Evolutionary conservation across 106 monocot species (phyloP), one percentile per base, ranked within the genome.

Genomic region (Acorus calamus): DNA sequence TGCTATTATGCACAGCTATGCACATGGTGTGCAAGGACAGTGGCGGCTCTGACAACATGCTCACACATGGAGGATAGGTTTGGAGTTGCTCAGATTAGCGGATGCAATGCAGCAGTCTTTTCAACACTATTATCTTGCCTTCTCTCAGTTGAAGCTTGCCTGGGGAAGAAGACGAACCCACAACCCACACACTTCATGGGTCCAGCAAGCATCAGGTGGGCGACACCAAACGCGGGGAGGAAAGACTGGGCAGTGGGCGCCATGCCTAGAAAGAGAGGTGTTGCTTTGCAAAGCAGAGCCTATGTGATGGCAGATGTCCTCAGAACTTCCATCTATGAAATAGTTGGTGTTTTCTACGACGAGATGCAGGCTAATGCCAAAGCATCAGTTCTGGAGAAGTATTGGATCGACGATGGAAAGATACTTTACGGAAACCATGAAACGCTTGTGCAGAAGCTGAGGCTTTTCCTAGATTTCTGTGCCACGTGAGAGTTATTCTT

Each of bases 261-360:
- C 9, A 60, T 56, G 3, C 70, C 49, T 53, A 96, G 66, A 70
- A 86, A 54, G 51, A 84, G 74, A 77, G 73, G 69, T 3, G 63
- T 49, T 10, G 61, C 47, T 0, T 46, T 91, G 49, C 72, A 88
- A 42, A 49, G 47, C 57, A 85, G 79, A 71, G 96, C 96, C 59
- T 96, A 81, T 77, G 69, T 75, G 56, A 87, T 96, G 86, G 84
- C 87, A 11, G 96, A 96, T 79, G 78, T 91, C 44, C 72, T 96
- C 0, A 83, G 78, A 68, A 88, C 84, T 3, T 91, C 87, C 8
- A 66, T 91, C 2, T 96, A 96, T 72, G 73, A 85, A 53, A 85
- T 96, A 54, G 74, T 85, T n/a, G 78, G 69, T 54, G 72, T 61
- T 6, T 96, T 96, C 66, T 62, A 83, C 6, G 66, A 66, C 47